Conservation (phyloP, 139 green algal species). For the Limnomonas spitsbergensis region DNA sequence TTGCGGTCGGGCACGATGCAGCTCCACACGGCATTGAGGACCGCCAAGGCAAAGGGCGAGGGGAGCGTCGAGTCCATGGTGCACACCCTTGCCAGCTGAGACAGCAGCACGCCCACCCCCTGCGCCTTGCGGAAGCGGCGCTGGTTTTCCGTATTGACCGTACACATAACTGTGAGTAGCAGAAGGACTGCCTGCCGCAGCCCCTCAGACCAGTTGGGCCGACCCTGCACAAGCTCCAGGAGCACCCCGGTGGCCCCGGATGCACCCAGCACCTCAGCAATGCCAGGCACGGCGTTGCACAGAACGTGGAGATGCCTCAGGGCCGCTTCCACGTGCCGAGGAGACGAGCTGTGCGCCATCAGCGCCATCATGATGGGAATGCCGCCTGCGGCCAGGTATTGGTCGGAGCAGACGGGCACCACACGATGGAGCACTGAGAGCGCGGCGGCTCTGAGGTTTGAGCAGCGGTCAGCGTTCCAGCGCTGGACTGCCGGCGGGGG, state of each 20-base stretch:
- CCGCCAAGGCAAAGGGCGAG: constrained; percentile 31
- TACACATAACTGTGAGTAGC: constrained; percentile 37
- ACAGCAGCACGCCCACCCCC: constrained; percentile 35
- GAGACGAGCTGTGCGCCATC: neutral
- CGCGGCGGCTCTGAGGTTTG: constrained; percentile 21
- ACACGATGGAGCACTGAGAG: constrained; percentile 29
- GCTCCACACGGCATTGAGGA: constrained; percentile 46
- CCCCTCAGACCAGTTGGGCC: neutral
- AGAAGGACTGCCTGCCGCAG: constrained; percentile 33
- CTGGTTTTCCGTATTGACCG: constrained; percentile 31
- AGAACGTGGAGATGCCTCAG: constrained; percentile 43
- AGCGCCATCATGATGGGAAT: constrained; percentile 20
- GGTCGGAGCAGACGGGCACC: constrained; percentile 27
- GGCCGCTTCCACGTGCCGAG: constrained; percentile 28
- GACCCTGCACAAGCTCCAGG: constrained; percentile 31
- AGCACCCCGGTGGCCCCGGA: constrained; percentile 29
- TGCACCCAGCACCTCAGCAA: constrained; percentile 22
- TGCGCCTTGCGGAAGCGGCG: constrained; percentile 32
- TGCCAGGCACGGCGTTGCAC: constrained; percentile 19
- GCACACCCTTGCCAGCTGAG: constrained; percentile 18
- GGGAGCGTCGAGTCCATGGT: constrained; percentile 40
- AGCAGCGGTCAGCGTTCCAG: constrained; percentile 38
- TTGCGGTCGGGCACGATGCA: constrained; percentile 42
- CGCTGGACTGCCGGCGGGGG: constrained; percentile 11
- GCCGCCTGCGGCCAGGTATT: constrained; percentile 32